Evolutionary conservation across 2,329 filamentous ascomycete genomes (phyloP), one percentile per base, ranked within the genome.

Genomic region (Pyrenophora seminiperda): DNA sequence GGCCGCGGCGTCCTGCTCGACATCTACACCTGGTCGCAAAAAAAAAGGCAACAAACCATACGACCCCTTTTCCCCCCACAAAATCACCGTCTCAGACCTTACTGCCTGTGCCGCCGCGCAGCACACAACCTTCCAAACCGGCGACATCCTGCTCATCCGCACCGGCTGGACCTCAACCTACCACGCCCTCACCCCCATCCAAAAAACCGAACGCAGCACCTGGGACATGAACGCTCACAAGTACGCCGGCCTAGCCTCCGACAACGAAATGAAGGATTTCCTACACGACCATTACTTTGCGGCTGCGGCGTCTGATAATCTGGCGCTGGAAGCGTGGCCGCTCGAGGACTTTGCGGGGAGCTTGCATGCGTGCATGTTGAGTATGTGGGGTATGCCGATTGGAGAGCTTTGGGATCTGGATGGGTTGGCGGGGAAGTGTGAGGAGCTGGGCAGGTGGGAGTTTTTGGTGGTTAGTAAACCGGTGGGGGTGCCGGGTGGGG

Each of bases 261-360:
- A 89, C 81, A 72, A 96, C 84, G 66, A 91, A 83, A 68, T 92
- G 93, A 74, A 89, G 83, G 74, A 97, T 78, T 84, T 97, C 88
- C 61, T 91, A 92, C 77, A 90, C 86, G 89, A 97, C 39, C 51
- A 39, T 1, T 63, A 63, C 40, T 63, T 60, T 24, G 56, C 63
- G 3, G 68, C 70, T 14, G 67, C 64, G 11, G 70, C 62, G 14
- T 58, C 61, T 1, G 70, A 76, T 44, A 60, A 68, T 4, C 69
- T 58, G 20, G 71, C 68, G 4, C 70, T 73, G 32, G 74, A 73
- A 67, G 58, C 39, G 1, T 61, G 56, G 60, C 64, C 64, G 6
- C 56, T 60, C 10, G 22, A 33, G 3, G 59, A 51, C 11, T 41
- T 55, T 2, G 54, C 58, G 20, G 48, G 34, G 4, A 63, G 60